These are phyloP conservation scores for Entomophthora muscae DNA, from an alignment of 371 early-diverging fungal genomes.

Conservation along the genomic window DNA sequence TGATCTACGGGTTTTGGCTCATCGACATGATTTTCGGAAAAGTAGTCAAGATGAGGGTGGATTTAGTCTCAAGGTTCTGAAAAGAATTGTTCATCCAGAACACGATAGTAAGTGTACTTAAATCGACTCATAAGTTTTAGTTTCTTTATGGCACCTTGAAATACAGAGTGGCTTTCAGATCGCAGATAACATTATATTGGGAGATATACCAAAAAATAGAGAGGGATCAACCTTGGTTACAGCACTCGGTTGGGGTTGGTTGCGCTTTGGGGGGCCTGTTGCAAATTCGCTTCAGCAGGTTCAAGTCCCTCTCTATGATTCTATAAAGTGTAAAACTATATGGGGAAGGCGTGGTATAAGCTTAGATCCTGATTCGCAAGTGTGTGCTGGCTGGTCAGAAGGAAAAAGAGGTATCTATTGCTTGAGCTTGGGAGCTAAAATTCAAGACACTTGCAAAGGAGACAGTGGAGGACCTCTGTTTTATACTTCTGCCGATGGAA, in stretches of 20 bases:
- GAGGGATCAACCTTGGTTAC: background rate
- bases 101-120: background rate
- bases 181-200: background rate
- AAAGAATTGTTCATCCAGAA: slow-evolving; percentile 2
- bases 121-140: background rate
- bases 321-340: background rate
- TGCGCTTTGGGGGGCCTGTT: background rate
- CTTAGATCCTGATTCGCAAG: background rate
- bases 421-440: background rate
- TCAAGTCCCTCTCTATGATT: background rate
- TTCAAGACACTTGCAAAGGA: slow-evolving; percentile 7
- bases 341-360: background rate
- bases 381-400: slow-evolving; percentile 8
- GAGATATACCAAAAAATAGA: background rate
- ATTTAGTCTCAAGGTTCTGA: background rate
- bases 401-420: slow-evolving; percentile 2
- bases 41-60: background rate
- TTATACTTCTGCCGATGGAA: too few species aligned
- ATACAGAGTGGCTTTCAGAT: background rate
- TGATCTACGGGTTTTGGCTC: background rate
- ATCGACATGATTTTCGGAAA: slow-evolving; percentile 1
- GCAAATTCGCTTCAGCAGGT: background rate
- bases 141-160: background rate
- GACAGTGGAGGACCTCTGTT: slow-evolving; percentile 6
- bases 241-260: slow-evolving; percentile 6